phyloP scores from a whole-genome alignment of 2,329 filamentous ascomycete genomes.

The Nothopassalora personata region DNA sequence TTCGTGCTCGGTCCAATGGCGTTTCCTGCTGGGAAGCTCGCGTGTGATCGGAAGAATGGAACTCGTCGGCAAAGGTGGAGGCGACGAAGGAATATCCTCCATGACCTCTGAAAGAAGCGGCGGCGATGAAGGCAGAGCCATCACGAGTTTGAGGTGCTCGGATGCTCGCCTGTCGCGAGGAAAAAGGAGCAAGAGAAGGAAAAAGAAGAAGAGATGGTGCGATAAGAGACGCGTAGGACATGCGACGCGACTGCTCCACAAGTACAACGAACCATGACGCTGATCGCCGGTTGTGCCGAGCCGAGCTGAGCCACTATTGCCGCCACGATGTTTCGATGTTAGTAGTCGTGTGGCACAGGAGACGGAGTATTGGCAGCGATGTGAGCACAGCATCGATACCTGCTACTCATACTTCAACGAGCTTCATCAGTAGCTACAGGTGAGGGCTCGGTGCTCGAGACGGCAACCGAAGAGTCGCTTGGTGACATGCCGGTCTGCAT shows the following conservation, averaged over 20 bases:
- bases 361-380: background rate
- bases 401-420: background rate
- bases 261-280: background rate
- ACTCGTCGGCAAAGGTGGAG: slow-evolving; percentile 17
- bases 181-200: slow-evolving; percentile 3
- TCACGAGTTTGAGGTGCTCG: slow-evolving; percentile 19
- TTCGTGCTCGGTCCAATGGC: slow-evolving; percentile 28
- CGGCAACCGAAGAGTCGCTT: background rate
- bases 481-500: background rate
- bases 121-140: slow-evolving; percentile 32
- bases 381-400: background rate
- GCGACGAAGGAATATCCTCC: slow-evolving; percentile 18
- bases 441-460: background rate
- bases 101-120: slow-evolving; percentile 22
- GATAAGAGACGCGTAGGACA: background rate
- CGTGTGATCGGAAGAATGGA: slow-evolving; percentile 9
- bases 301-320: background rate
- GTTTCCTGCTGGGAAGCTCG: slow-evolving; percentile 22
- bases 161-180: slow-evolving; percentile 19
- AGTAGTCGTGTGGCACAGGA: background rate
- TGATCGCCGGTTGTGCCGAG: background rate
- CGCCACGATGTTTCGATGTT: background rate
- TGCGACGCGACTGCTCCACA: background rate
- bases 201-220: slow-evolving; percentile 1
- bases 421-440: background rate